Evolutionary conservation across 192 early-diverging fungal genomes (phyloP).

Genomic region (Rhizophagus prolifer): DNA sequence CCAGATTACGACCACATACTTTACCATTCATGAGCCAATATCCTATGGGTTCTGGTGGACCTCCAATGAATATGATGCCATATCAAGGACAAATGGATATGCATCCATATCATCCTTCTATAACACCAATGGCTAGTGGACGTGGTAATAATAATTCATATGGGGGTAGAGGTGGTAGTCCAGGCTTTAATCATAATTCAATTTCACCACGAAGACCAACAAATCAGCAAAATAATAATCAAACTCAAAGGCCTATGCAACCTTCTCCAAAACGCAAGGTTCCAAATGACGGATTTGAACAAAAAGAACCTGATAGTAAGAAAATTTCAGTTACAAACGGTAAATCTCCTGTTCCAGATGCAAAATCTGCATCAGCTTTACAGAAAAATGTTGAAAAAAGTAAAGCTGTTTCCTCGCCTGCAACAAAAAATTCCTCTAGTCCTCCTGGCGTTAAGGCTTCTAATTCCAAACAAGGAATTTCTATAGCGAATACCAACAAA

Average conservation of each 20-base stretch:
- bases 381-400: background rate
- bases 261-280: background rate
- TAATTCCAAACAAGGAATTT: background rate
- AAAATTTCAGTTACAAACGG: background rate
- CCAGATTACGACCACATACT: constrained; percentile 18
- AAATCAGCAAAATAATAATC: constrained; percentile 1
- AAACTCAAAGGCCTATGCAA: background rate
- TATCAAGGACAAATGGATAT: constrained; percentile 19
- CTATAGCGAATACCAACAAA: background rate
- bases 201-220: background rate
- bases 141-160: background rate
- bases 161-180: background rate
- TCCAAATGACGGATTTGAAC: constrained; percentile 4
- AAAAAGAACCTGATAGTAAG: constrained; percentile 3
- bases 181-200: background rate
- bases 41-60: constrained; percentile 6
- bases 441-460: background rate
- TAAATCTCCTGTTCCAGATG: background rate
- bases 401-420: background rate
- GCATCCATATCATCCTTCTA: constrained; percentile 5
- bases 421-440: background rate
- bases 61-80: constrained; percentile 16
- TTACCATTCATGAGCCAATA: background rate
- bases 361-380: background rate
- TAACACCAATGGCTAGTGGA: background rate